Evolutionary conservation across 805 yeast genomes (phyloP).

Genomic region (Candida sakaeoensis): DNA sequence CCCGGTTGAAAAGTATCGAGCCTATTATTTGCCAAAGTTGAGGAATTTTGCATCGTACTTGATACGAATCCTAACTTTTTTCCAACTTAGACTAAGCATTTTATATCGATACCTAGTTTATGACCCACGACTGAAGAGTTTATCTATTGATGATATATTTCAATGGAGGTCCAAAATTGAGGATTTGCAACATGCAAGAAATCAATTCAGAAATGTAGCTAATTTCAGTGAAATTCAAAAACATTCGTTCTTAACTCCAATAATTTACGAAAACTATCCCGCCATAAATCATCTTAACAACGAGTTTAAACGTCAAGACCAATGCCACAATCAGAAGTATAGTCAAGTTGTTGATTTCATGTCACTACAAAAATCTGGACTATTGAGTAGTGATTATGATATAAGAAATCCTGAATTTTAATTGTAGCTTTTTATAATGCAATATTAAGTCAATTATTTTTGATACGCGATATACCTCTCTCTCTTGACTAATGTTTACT

Average conservation of each 20-base stretch:
- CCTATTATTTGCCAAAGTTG: slow-evolving; percentile 13
- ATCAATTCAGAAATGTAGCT: slow-evolving; percentile 18
- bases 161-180: slow-evolving; percentile 27
- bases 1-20: slow-evolving; percentile 13
- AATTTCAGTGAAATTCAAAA: slow-evolving; percentile 20
- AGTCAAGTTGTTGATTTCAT: slow-evolving; percentile 12
- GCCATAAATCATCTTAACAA: neutral
- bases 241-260: slow-evolving; percentile 12
- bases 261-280: slow-evolving; percentile 15
- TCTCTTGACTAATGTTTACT: no score
- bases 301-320: neutral
- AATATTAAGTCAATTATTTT: no score
- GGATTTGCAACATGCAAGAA: slow-evolving; percentile 21
- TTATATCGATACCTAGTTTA: slow-evolving; percentile 29
- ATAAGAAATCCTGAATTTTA: neutral
- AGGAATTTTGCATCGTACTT: slow-evolving; percentile 25
- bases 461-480: no score
- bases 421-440: neutral
- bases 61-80: slow-evolving; percentile 27
- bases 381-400: slow-evolving; percentile 9
- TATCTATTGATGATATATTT: slow-evolving; percentile 22
- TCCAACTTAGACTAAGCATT: slow-evolving; percentile 23
- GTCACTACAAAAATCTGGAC: slow-evolving; percentile 12
- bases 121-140: slow-evolving; percentile 18
- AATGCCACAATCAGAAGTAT: neutral